These are phyloP conservation scores for Somion occarium DNA, from an alignment of 1,284 basidiomycete species.

Conservation along the genomic window DNA sequence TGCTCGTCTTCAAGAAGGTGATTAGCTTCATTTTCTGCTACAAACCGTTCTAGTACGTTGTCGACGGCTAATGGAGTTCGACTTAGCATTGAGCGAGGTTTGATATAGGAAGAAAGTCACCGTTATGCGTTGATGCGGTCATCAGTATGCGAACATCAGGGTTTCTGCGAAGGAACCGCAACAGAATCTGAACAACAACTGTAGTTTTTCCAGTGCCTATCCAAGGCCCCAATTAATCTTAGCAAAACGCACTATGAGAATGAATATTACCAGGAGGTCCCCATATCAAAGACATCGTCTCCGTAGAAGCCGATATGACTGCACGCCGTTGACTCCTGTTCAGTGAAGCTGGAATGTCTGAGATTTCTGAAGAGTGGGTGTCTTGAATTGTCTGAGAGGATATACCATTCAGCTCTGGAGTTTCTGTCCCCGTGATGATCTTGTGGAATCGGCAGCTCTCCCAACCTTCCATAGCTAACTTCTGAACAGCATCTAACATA, in stretches of 20 bases:
- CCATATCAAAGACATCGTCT: constrained; percentile 53
- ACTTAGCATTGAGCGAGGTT: neutral
- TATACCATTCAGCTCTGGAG: neutral
- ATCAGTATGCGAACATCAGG: constrained; percentile 48
- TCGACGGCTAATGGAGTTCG: constrained; percentile 45
- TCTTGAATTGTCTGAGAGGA: neutral
- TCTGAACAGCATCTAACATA: constrained; percentile 56
- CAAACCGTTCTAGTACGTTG: constrained; percentile 61
- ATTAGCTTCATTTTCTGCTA: constrained; percentile 37
- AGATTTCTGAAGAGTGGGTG: constrained; percentile 10
- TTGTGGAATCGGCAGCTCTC: constrained; percentile 47
- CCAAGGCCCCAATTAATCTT: neutral
- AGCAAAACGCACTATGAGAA: neutral
- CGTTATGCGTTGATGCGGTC: constrained; percentile 67
- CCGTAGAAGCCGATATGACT: constrained; percentile 34
- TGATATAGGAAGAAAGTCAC: constrained; percentile 24
- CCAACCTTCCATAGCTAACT: constrained; percentile 36
- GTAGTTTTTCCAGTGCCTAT: constrained; percentile 67
- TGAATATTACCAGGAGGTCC: constrained; percentile 49
- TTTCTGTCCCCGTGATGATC: constrained; percentile 33
- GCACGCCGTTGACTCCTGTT: constrained; percentile 60
- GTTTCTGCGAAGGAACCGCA: constrained; percentile 34
- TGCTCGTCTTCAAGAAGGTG: constrained; percentile 44
- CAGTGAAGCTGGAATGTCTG: constrained; percentile 25
- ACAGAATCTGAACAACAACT: constrained; percentile 57